A percentile compares a stretch with the other conserved stretches of the same genome.
Evolutionary conservation across 164 flowering plant species (phyloP).

Genomic region (Protea cynaroides): DNA sequence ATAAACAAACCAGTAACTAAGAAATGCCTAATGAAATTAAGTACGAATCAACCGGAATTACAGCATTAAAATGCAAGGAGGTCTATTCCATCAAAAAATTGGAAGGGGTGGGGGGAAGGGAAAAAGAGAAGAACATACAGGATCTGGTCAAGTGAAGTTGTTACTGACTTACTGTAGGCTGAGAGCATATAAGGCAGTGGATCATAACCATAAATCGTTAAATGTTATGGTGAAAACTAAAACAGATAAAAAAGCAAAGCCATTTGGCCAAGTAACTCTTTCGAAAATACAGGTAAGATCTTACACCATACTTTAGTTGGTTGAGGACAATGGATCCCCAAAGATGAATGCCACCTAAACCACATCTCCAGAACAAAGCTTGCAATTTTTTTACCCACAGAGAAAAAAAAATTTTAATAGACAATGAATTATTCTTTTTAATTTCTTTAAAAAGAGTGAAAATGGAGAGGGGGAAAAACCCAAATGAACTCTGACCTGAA

Average conservation of each 20-base stretch:
- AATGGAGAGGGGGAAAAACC: not conserved
- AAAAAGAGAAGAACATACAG: conserved; percentile 35
- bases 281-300: not conserved
- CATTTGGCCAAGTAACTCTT: not conserved
- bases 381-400: conserved; percentile 40
- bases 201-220: conserved; percentile 15
- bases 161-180: conserved; percentile 48
- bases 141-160: conserved; percentile 32
- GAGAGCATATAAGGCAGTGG: conserved; percentile 44
- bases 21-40: too few species aligned
- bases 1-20: too few species aligned
- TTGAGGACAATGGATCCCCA: too few species aligned
- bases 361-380: conserved; percentile 79
- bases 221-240: conserved; percentile 23
- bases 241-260: not conserved
- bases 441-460: not conserved
- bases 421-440: too few species aligned
- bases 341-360: too few species aligned
- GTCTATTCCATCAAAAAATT: too few species aligned
- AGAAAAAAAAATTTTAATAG: not conserved
- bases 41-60: too few species aligned
- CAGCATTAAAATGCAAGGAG: too few species aligned
- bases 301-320: conserved; percentile 30
- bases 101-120: too few species aligned
- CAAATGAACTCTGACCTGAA: conserved; percentile 38